phyloP scores from a whole-genome alignment of 2,329 filamentous ascomycete species.

The Elsinoe fawcettii region DNA sequence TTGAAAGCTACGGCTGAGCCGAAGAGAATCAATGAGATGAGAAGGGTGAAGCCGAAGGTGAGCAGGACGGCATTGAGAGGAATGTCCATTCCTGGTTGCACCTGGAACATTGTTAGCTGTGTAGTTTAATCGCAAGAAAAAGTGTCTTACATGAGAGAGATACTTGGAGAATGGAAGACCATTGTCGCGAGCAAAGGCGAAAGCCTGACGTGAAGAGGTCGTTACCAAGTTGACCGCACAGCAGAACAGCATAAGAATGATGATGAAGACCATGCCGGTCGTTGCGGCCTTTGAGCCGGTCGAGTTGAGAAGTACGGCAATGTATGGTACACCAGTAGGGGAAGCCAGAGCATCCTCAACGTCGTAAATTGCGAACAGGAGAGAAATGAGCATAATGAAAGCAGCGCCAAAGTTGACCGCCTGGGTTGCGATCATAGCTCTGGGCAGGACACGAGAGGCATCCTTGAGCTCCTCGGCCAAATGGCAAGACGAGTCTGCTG shows the following conservation, averaged over 20 bases:
- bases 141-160: constrained; percentile 13
- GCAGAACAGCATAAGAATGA: constrained; percentile 14
- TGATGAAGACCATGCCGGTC: constrained; percentile 20
- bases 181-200: constrained; percentile 20
- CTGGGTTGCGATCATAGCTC: constrained; percentile 22
- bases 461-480: constrained; percentile 22
- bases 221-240: constrained; percentile 25
- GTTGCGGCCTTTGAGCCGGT: constrained; percentile 22
- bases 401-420: constrained; percentile 21
- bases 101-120: constrained; percentile 16
- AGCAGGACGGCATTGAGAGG: constrained; percentile 20
- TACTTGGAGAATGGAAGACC: constrained; percentile 19
- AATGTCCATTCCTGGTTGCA: constrained; percentile 22
- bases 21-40: constrained; percentile 22
- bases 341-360: constrained; percentile 24
- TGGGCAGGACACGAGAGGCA: constrained; percentile 20
- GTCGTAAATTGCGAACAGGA: constrained; percentile 27
- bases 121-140: background rate
- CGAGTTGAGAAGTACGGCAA: constrained; percentile 24
- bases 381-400: constrained; percentile 21
- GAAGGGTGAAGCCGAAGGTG: constrained; percentile 19
- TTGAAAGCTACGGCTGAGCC: constrained; percentile 22
- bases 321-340: constrained; percentile 22
- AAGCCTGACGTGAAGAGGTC: constrained; percentile 21
- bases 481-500: constrained; percentile 20